A percentile compares a stretch with the other conserved stretches of the same genome.
Conservation (phyloP, 108 stramenopile species). For the Chaetoceros tenuissimus region DNA sequence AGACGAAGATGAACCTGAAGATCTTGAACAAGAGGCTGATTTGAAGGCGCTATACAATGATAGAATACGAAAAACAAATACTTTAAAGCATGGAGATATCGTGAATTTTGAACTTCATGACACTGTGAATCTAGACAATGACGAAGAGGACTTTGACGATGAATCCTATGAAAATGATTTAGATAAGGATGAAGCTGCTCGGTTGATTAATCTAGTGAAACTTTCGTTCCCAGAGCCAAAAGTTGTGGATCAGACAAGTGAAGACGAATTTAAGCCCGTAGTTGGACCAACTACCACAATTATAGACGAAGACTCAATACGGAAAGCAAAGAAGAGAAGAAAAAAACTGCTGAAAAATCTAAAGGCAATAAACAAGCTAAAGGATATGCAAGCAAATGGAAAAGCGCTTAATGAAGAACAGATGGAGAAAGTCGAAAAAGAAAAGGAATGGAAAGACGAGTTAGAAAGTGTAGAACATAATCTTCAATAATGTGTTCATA, state of each 20-base stretch:
- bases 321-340: constrained; percentile 33
- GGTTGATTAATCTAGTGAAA: constrained; percentile 38
- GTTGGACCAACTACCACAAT: constrained; percentile 34
- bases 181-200: constrained; percentile 33
- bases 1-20: constrained; percentile 20
- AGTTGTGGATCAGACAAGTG: constrained; percentile 4
- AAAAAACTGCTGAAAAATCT: constrained; percentile 49
- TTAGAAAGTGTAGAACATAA: constrained; percentile 52
- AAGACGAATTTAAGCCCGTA: not conserved
- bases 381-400: constrained; percentile 28
- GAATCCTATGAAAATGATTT: constrained; percentile 30
- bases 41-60: not conserved
- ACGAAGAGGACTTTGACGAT: constrained; percentile 26
- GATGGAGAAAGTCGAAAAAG: constrained; percentile 30
- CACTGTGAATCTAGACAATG: constrained; percentile 15
- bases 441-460: constrained; percentile 31
- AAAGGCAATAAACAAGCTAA: constrained; percentile 36
- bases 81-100: not conserved
- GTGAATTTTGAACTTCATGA: not conserved
- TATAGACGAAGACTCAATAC: constrained; percentile 35
- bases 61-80: not conserved
- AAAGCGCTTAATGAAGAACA: constrained; percentile 41
- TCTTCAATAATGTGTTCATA: constrained; percentile 21
- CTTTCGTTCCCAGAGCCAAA: not conserved
- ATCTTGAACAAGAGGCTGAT: constrained; percentile 8